Conservation (phyloP, 139 green algal species). For the Closterium sp. region DNA sequence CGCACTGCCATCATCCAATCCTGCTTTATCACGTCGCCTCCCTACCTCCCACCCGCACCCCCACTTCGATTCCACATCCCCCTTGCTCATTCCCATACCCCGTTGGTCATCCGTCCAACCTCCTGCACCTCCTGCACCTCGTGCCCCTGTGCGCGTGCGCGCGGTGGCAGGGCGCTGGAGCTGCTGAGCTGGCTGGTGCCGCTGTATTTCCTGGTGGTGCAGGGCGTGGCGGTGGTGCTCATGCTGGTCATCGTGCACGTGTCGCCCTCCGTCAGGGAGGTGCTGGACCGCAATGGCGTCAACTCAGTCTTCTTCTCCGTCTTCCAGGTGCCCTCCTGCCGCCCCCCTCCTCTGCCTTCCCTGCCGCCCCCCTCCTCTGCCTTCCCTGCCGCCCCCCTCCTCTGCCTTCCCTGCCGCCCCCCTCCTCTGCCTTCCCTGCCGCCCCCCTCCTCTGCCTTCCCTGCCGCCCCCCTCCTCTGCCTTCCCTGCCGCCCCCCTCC, state of each 20-base stretch:
- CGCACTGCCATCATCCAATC: neutral
- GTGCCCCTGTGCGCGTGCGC: neutral
- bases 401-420: neutral
- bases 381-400: neutral
- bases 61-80: neutral
- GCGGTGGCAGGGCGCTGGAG: slow-evolving; percentile 11
- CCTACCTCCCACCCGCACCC: neutral
- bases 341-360: neutral
- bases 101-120: neutral
- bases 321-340: slow-evolving; percentile 18
- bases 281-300: neutral
- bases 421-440: neutral
- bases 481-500: neutral
- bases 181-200: slow-evolving; percentile 39
- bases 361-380: neutral
- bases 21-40: neutral
- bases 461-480: neutral
- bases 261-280: neutral
- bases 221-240: slow-evolving; percentile 9
- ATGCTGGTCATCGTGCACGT: slow-evolving; percentile 6
- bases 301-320: slow-evolving; percentile 20
- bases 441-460: neutral
- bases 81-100: neutral
- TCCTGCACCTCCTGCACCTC: neutral
- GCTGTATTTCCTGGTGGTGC: slow-evolving; percentile 19